Evolutionary conservation across 257 asterid species (phyloP), one percentile per base, ranked within the genome.

Genomic region (Rhazya stricta): DNA sequence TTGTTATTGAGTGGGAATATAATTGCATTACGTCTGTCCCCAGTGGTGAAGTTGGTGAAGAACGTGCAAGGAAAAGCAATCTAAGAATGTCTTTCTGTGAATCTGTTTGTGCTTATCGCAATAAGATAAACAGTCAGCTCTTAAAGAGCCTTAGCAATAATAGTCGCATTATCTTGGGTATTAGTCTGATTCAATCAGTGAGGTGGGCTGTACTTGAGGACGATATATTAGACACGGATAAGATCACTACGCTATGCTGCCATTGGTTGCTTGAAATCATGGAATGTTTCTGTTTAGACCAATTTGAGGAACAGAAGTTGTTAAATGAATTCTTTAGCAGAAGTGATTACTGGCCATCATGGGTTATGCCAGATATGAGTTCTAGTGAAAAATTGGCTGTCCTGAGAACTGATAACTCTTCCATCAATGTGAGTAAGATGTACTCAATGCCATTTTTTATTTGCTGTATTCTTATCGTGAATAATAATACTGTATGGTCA

Each of bases 1-100:
- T 84, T 78, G 75, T 91, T 62, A 89, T 91, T 81, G 91, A 91
- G 77, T 95, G 98, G 98, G 98, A 92, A 83, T 88, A 79, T 82
- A 84, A 5, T 39, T 62, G 83, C 85, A 81, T 89, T 87, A 79
- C 73, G 69, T 74, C 82, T 73, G 81, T 77, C 74, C 82, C 85
- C 76, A 76, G 76, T 70, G 84, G 80, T 77, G 81, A 81, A 71
- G 85, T 81, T 81, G 88, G 81, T 75, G 89, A 73, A 72, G 91
- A 87, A 50, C 75, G 67, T 25, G 57, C 70, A 23, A 85, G 80
- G 75, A 84, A 84, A 72, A 73, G 67, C 60, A 78, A 85, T 81
- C 75, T 83, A 73, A 87, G 98, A 84, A 77, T 87, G 83, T 68
- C 89, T 54, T 85, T 86, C 71, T 89, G 87, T 77, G 94, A 87